A percentile compares a stretch with the other conserved stretches of the same genome.
These are phyloP conservation scores for Lathyrus oleraceus DNA, from an alignment of 306 rosid genomes.

Conservation along the genomic window DNA sequence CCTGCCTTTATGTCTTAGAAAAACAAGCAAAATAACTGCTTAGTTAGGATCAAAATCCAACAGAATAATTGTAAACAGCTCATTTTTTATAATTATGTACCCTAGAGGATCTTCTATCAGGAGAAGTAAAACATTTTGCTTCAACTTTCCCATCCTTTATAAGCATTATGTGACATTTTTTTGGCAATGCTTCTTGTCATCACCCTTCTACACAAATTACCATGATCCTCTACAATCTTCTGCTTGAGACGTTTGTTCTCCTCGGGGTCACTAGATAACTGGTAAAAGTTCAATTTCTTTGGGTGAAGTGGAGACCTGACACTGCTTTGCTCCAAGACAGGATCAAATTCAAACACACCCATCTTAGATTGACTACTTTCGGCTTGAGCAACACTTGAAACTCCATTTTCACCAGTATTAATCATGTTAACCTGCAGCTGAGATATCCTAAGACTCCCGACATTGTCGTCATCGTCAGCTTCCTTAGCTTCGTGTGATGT, in stretches of 20 bases:
- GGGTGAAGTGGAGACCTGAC: constrained; percentile 16
- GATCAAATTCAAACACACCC: background rate
- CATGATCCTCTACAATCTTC: constrained; percentile 15
- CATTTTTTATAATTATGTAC: background rate
- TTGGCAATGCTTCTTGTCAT: constrained; percentile 39
- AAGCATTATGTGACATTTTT: background rate
- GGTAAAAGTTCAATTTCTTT: background rate
- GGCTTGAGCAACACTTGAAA: constrained; percentile 17
- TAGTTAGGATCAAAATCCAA: constrained; percentile 14
- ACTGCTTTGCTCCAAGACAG: background rate
- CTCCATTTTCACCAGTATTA: constrained; percentile 24
- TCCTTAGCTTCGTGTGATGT: background rate
- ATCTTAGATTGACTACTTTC: background rate
- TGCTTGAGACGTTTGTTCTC: background rate
- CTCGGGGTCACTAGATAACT: constrained; percentile 11
- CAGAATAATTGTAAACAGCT: constrained; percentile 5
- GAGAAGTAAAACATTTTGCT: background rate
- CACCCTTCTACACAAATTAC: background rate
- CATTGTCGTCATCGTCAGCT: background rate
- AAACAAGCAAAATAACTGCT: constrained; percentile 13
- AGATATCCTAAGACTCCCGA: background rate
- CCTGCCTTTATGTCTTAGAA: constrained; percentile 24
- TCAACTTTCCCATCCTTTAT: background rate
- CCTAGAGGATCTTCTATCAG: constrained; percentile 42
- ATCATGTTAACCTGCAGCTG: constrained; percentile 11